A percentile compares a stretch with the other conserved stretches of the same genome.
Conservation (phyloP, 1,139 yeast species). For the Yarrowia galli region DNA sequence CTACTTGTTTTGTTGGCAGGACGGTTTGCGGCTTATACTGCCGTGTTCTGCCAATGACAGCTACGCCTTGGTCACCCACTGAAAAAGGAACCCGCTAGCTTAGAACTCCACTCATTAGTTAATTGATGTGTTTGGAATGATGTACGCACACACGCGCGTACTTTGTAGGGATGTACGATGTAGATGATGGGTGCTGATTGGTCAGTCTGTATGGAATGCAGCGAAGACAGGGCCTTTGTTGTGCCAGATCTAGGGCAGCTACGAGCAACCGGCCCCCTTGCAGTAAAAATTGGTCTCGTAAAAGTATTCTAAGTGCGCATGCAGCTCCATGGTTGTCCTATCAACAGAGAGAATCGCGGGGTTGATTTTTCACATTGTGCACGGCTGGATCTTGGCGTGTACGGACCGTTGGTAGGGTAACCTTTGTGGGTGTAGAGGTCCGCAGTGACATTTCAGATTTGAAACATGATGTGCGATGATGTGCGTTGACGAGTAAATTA, state of each 20-base stretch:
- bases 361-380: conserved; percentile 1
- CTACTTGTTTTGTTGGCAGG: conserved; percentile 26
- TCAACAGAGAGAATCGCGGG: conserved; percentile 6
- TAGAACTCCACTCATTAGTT: conserved; percentile 38
- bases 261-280: no score
- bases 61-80: background rate
- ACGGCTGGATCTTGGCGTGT: conserved; percentile 27
- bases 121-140: conserved; percentile 27
- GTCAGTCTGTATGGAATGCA: background rate
- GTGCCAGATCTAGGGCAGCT: no score
- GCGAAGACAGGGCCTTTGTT: no score
- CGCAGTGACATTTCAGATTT: background rate
- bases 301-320: background rate
- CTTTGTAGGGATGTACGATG: background rate
- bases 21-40: background rate
- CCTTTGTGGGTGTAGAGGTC: no score
- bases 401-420: conserved; percentile 9
- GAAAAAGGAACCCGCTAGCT: background rate
- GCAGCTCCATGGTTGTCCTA: background rate
- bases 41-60: conserved; percentile 11
- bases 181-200: background rate
- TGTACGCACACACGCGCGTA: no score
- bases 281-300: background rate
- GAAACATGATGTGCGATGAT: conserved; percentile 20
- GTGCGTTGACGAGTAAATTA: no score